A percentile compares a stretch with the other conserved stretches of the same genome.
Evolutionary conservation across 208 protist genomes (phyloP).

Genomic region (Porcisia deanei): DNA sequence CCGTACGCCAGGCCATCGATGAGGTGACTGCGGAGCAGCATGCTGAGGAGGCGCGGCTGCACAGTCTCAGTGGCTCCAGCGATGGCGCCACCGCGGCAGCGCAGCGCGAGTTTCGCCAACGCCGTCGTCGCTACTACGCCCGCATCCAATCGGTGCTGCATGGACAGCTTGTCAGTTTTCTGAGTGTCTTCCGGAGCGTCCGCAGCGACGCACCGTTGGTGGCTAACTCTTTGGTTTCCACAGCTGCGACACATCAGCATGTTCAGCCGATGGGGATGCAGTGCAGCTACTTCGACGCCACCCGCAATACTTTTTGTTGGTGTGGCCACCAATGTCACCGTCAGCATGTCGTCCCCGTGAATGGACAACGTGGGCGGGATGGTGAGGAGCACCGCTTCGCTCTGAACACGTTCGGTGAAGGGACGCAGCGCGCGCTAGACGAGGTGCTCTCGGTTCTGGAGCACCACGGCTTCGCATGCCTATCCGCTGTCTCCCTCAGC

Average conservation of each 20-base stretch:
- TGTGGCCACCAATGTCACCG: slow-evolving; percentile 41
- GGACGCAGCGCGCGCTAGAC: slow-evolving; percentile 28
- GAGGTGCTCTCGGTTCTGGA: slow-evolving; percentile 30
- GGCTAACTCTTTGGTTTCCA: slow-evolving; percentile 13
- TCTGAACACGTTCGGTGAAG: slow-evolving; percentile 27
- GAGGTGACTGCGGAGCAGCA: slow-evolving; percentile 18
- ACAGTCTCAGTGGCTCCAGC: background rate
- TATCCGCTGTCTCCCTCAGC: background rate
- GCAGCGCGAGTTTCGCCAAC: slow-evolving; percentile 11
- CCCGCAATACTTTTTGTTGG: slow-evolving; percentile 46
- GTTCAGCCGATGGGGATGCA: slow-evolving; percentile 17
- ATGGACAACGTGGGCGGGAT: slow-evolving; percentile 21
- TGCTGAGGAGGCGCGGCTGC: slow-evolving; percentile 11
- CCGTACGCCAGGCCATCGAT: slow-evolving; percentile 22
- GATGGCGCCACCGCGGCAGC: background rate
- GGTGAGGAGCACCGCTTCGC: slow-evolving; percentile 22
- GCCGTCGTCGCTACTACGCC: slow-evolving; percentile 24
- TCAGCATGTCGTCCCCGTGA: slow-evolving; percentile 28
- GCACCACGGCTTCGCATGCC: slow-evolving; percentile 15
- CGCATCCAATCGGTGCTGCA: slow-evolving; percentile 20
- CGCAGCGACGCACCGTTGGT: slow-evolving; percentile 26
- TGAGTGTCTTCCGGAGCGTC: slow-evolving; percentile 25
- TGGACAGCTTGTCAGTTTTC: slow-evolving; percentile 33
- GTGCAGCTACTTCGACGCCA: slow-evolving; percentile 39
- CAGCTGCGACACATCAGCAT: slow-evolving; percentile 14